phyloP scores from a whole-genome alignment of 2,329 filamentous ascomycete species.

The Metarhizium robertsii region DNA sequence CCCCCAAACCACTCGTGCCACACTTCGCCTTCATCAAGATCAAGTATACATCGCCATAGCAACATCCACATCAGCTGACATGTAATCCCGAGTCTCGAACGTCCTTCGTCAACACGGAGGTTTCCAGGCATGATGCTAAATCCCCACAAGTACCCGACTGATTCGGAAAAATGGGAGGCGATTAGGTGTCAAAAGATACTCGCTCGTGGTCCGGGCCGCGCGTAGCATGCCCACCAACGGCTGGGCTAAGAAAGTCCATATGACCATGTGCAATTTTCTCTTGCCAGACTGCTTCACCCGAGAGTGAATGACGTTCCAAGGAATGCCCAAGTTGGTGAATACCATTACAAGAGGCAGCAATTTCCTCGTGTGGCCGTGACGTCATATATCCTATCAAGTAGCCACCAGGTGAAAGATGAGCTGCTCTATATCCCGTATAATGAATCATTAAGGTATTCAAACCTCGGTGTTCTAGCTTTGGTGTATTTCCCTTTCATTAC shows the following conservation, averaged over 20 bases:
- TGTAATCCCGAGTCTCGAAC: background rate
- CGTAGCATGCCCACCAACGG: background rate
- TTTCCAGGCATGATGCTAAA: background rate
- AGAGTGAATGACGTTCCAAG: background rate
- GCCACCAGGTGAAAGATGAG: no score
- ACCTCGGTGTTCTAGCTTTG: background rate
- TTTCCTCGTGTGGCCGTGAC: background rate
- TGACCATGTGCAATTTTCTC: background rate
- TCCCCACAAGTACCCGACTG: background rate
- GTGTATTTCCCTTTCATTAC: background rate
- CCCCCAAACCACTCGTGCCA: background rate
- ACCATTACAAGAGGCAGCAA: background rate
- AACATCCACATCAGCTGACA: background rate
- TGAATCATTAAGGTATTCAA: background rate
- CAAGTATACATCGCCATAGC: background rate
- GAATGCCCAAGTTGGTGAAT: background rate
- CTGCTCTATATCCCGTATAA: background rate
- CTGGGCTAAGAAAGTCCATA: background rate
- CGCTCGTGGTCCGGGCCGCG: background rate
- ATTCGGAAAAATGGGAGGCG: background rate
- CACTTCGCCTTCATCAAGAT: background rate
- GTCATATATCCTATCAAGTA: background rate
- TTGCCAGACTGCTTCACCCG: background rate
- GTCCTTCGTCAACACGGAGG: background rate
- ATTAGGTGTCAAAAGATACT: background rate